A percentile compares a stretch with the other conserved stretches of the same genome.
Evolutionary conservation across 2,329 filamentous ascomycete genomes (phyloP).

Genomic region (Raffaelea ambrosiae): DNA sequence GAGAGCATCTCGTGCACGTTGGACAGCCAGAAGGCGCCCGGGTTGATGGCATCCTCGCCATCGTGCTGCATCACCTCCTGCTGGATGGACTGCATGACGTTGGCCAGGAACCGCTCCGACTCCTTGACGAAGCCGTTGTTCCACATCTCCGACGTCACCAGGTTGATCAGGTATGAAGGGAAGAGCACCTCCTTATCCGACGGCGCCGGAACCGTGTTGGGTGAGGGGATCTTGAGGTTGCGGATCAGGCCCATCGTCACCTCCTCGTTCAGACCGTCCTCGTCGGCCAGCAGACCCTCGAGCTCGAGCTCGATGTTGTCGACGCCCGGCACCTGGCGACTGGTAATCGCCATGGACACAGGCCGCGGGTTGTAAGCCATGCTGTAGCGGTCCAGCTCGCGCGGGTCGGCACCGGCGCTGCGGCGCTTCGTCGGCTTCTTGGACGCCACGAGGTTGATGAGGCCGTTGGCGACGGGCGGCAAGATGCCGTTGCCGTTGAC

Average conservation of each 20-base stretch:
- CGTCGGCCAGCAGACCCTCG: constrained; percentile 86
- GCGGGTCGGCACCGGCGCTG: constrained; percentile 79
- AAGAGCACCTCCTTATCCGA: constrained; percentile 98
- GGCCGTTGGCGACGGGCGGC: constrained; percentile 56
- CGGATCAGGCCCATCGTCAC: constrained; percentile 92
- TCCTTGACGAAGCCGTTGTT: constrained; percentile 99
- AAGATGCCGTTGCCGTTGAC: constrained; percentile 25
- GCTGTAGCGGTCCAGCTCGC: constrained; percentile 84
- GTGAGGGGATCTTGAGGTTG: constrained; percentile 91
- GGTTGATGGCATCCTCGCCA: constrained; percentile 93
- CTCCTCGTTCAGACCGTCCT: constrained; percentile 93
- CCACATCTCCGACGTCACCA: constrained; percentile 99
- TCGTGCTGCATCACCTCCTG: constrained; percentile 99
- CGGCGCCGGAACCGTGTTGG: constrained; percentile 76
- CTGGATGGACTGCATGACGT: constrained; percentile 99
- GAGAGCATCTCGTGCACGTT: constrained; percentile 99
- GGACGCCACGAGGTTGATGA: constrained; percentile 93
- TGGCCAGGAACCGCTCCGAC: constrained; percentile 95
- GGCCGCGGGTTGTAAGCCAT: constrained; percentile 88
- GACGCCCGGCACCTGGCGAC: constrained; percentile 59
- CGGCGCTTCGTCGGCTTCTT: constrained; percentile 88
- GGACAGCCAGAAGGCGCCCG: constrained; percentile 95
- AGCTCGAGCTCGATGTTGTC: constrained; percentile 95
- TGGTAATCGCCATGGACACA: constrained; percentile 85
- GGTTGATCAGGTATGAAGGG: constrained; percentile 96